Conservation (phyloP, 164 flowering plant species). For the Sextonia rubra region DNA sequence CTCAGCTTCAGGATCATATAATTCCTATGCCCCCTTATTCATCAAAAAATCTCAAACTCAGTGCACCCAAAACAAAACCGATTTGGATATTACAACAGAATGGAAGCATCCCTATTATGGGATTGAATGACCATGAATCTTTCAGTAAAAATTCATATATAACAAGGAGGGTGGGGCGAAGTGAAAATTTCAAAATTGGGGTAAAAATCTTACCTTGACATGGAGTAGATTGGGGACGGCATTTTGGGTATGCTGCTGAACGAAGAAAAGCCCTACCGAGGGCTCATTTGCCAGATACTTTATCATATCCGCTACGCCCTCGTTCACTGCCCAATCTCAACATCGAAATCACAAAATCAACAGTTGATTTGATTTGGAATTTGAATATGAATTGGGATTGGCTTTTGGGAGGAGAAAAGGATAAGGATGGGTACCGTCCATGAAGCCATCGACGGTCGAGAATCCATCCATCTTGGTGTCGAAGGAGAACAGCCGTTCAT, state of each 20-base stretch:
- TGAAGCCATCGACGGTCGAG: conserved; percentile 34
- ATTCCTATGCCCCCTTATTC: neutral
- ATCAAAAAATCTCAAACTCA: no score
- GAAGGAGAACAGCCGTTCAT: conserved; percentile 12
- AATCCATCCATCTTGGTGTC: conserved; percentile 25
- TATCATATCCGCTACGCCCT: conserved; percentile 72
- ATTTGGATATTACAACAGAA: no score
- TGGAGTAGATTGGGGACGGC: conserved; percentile 61
- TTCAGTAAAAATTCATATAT: no score
- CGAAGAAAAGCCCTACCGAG: conserved; percentile 83
- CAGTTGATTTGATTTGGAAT: neutral
- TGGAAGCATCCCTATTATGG: no score
- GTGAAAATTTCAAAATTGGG: no score
- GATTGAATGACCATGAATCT: no score
- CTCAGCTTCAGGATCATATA: neutral
- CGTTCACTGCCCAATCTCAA: conserved; percentile 26
- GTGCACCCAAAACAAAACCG: no score
- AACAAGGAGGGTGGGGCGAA: no score
- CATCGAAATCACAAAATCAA: neutral
- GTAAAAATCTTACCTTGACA: conserved; percentile 27
- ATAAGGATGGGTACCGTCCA: conserved; percentile 19
- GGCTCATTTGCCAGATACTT: conserved; percentile 88
- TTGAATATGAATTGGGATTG: neutral
- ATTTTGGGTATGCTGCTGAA: conserved; percentile 79
- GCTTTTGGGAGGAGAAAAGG: neutral